A percentile compares a stretch with the other conserved stretches of the same genome.
These are phyloP conservation scores for Monosporascus ibericus DNA, from an alignment of 2,329 filamentous ascomycete species.

Conservation along the genomic window DNA sequence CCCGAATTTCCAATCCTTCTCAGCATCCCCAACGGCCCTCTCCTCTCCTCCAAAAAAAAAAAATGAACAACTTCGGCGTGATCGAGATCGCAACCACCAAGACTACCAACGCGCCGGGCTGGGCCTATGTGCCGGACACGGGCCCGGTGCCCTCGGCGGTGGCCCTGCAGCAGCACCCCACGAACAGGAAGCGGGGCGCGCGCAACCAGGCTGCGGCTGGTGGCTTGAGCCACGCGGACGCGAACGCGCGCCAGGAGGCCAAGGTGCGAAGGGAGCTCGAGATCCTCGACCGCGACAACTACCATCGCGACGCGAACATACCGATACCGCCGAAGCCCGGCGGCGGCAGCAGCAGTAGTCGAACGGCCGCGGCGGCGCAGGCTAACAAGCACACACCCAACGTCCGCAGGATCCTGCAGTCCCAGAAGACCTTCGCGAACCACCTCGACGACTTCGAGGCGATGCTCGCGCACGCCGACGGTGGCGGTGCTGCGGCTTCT, in stretches of 20 bases:
- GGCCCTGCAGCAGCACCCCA: conserved; percentile 30
- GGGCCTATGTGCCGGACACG: conserved; percentile 84
- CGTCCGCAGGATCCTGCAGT: conserved; percentile 71
- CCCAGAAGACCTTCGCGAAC: conserved; percentile 78
- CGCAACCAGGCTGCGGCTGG: conserved; percentile 44
- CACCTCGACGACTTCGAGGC: conserved; percentile 76
- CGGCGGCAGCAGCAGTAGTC: conserved; percentile 27
- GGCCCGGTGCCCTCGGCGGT: conserved; percentile 47
- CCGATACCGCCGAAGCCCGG: conserved; percentile 53
- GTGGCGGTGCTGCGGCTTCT: conserved; percentile 17
- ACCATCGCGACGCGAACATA: conserved; percentile 63
- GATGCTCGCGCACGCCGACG: conserved; percentile 33
- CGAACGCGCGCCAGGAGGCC: conserved; percentile 74
- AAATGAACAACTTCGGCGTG: conserved; percentile 67
- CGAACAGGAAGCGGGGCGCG: conserved; percentile 66
- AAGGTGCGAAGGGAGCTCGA: conserved; percentile 77
- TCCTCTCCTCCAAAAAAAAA: not conserved
- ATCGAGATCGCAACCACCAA: conserved; percentile 72
- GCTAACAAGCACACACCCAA: conserved; percentile 57
- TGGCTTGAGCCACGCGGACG: conserved; percentile 52
- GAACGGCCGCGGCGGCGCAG: conserved; percentile 26
- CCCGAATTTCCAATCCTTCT: too few species aligned
- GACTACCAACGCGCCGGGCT: conserved; percentile 71
- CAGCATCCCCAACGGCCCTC: too few species aligned
- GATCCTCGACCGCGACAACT: conserved; percentile 73